Percentiles rank a stretch among this genome's conserved stretches.
These are phyloP conservation scores for Ceratocystiopsis sp. DNA, from an alignment of 2,329 filamentous ascomycete species.

Conservation along the genomic window DNA sequence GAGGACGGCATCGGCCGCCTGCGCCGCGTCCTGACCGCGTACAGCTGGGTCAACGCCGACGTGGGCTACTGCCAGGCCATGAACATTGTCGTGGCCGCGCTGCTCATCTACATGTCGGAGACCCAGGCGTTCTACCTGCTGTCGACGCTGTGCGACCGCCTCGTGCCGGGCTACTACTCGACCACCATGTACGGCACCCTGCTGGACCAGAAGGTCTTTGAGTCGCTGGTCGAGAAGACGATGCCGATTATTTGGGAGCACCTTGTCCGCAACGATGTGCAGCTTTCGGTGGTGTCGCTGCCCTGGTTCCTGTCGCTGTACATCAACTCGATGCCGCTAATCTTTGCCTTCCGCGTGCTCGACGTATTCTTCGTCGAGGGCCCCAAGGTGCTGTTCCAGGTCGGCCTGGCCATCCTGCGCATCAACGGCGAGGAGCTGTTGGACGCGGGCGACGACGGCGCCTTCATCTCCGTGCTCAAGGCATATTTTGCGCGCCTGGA, in stretches of 20 bases:
- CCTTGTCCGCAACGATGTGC: constrained; percentile 89
- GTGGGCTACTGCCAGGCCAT: constrained; percentile 98
- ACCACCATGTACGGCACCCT: constrained; percentile 98
- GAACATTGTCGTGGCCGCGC: constrained; percentile 97
- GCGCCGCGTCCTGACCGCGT: constrained; percentile 81
- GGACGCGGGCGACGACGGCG: constrained; percentile 84
- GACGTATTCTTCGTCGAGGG: constrained; percentile 98
- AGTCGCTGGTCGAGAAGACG: constrained; percentile 93
- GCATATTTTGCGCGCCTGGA: constrained; percentile 85
- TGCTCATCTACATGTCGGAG: constrained; percentile 97
- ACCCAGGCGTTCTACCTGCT: constrained; percentile 88
- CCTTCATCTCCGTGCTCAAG: constrained; percentile 92
- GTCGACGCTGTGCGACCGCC: constrained; percentile 76
- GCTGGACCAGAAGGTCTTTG: constrained; percentile 92
- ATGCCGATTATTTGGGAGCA: constrained; percentile 99
- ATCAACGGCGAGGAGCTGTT: constrained; percentile 95
- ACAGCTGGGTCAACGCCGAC: constrained; percentile 91
- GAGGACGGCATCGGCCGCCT: constrained; percentile 86
- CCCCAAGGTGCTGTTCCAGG: constrained; percentile 92
- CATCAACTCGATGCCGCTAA: constrained; percentile 97
- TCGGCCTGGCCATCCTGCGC: constrained; percentile 86
- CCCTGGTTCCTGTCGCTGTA: constrained; percentile 97
- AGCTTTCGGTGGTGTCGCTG: constrained; percentile 89
- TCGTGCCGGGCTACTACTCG: constrained; percentile 93
- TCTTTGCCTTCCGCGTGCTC: constrained; percentile 90